phyloP scores from a whole-genome alignment of 805 yeast genomes.

The Wickerhamiella shivajii region DNA sequence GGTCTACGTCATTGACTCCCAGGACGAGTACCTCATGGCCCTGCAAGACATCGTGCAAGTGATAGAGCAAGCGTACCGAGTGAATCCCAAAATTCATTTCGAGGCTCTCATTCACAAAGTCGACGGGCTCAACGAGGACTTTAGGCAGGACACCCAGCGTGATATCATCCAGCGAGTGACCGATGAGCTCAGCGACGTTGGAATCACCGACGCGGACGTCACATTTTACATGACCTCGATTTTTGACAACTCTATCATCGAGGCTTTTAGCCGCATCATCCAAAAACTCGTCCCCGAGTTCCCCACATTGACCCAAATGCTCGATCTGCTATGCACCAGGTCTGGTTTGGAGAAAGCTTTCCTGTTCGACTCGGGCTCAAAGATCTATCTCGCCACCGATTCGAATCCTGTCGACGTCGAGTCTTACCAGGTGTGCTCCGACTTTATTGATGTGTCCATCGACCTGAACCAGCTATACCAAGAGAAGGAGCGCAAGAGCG shows the following conservation, averaged over 20 bases:
- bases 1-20: conserved; percentile 88
- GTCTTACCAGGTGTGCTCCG: conserved; percentile 93
- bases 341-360: conserved; percentile 87
- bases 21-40: conserved; percentile 88
- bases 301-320: conserved; percentile 73
- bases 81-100: conserved; percentile 71
- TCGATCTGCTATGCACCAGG: conserved; percentile 78
- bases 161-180: conserved; percentile 94
- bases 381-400: conserved; percentile 91
- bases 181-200: conserved; percentile 79
- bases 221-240: conserved; percentile 86
- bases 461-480: conserved; percentile 47
- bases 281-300: conserved; percentile 83
- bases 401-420: conserved; percentile 91
- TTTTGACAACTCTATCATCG: conserved; percentile 90
- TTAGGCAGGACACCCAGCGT: conserved; percentile 83
- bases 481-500: conserved; percentile 4
- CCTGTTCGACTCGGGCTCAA: conserved; percentile 79
- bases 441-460: conserved; percentile 85
- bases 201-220: conserved; percentile 80
- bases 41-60: conserved; percentile 78
- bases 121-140: conserved; percentile 90
- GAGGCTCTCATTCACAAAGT: conserved; percentile 93
- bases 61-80: conserved; percentile 71
- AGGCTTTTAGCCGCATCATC: conserved; percentile 84